phyloP scores from a whole-genome alignment of 2,329 filamentous ascomycete species.

The Arthrobotrys conoides region DNA sequence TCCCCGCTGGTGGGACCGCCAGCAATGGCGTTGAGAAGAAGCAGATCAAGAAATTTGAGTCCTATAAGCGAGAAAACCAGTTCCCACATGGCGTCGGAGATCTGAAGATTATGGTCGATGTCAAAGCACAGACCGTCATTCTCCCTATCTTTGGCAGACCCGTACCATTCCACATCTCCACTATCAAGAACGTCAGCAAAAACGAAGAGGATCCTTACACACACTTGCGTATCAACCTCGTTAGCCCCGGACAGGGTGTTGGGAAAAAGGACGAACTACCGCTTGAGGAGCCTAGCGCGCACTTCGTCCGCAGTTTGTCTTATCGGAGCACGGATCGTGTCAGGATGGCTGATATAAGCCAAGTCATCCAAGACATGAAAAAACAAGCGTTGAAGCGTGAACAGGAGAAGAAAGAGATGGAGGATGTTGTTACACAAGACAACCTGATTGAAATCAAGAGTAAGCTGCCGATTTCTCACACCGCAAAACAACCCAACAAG shows the following conservation, averaged over 20 bases:
- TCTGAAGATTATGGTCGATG: constrained; percentile 88
- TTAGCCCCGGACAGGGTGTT: constrained; percentile 96
- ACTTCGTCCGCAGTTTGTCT: constrained; percentile 95
- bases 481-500: not conserved
- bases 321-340: constrained; percentile 92
- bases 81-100: constrained; percentile 86
- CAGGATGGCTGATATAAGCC: constrained; percentile 89
- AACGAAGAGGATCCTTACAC: constrained; percentile 95
- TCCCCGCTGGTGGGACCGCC: constrained; percentile 79
- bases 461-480: not conserved
- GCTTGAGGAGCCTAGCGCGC: constrained; percentile 94
- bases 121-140: constrained; percentile 89
- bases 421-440: constrained; percentile 98
- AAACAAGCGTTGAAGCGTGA: constrained; percentile 92
- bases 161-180: constrained; percentile 97
- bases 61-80: constrained; percentile 97
- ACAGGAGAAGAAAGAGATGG: constrained; percentile 99
- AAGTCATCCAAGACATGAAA: constrained; percentile 95
- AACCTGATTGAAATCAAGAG: constrained; percentile 95
- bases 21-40: constrained; percentile 91
- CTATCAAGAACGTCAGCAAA: constrained; percentile 99
- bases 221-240: constrained; percentile 95
- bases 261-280: constrained; percentile 92
- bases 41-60: constrained; percentile 99
- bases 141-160: constrained; percentile 97